These are phyloP conservation scores for Glaciozyma martinii DNA, from an alignment of 768 basidiomycete species.

Conservation along the genomic window DNA sequence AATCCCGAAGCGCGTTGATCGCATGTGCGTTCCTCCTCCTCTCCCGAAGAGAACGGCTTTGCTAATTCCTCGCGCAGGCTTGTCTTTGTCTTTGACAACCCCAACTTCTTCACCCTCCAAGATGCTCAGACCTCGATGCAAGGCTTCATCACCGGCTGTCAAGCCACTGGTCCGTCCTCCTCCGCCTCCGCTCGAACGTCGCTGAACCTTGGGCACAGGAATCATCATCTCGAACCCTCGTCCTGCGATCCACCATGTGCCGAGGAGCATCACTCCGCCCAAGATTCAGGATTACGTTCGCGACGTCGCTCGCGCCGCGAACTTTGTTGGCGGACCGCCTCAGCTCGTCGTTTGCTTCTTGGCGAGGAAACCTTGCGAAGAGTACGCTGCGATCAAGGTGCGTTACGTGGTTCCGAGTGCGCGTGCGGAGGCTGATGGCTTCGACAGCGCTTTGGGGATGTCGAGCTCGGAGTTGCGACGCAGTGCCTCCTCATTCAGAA, in stretches of 20 bases:
- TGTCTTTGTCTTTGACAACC: neutral
- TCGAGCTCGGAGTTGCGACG: constrained; percentile 24
- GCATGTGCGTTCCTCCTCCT: neutral
- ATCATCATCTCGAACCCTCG: neutral
- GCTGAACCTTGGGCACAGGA: too few relatives aligned
- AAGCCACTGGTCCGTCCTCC: neutral
- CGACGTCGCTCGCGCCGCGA: too few relatives aligned
- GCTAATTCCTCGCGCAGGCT: neutral
- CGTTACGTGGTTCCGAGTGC: neutral
- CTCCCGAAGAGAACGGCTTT: neutral
- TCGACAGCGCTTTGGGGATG: constrained; percentile 26
- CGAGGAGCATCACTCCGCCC: neutral
- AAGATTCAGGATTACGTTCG: neutral
- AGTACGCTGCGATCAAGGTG: constrained; percentile 1
- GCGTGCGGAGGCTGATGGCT: neutral
- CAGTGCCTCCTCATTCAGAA: constrained; percentile 29
- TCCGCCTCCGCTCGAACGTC: too few relatives aligned
- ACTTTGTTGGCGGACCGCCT: neutral
- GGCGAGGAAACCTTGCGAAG: neutral
- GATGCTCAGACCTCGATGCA: neutral
- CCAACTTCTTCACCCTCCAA: neutral
- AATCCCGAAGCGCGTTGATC: neutral
- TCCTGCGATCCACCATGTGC: constrained; percentile 5
- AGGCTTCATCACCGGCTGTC: constrained; percentile 4
- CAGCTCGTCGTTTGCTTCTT: constrained; percentile 11